These are phyloP conservation scores for Thermomucor indicae-seudaticae DNA, from an alignment of 371 early-diverging fungal species.

Conservation along the genomic window DNA sequence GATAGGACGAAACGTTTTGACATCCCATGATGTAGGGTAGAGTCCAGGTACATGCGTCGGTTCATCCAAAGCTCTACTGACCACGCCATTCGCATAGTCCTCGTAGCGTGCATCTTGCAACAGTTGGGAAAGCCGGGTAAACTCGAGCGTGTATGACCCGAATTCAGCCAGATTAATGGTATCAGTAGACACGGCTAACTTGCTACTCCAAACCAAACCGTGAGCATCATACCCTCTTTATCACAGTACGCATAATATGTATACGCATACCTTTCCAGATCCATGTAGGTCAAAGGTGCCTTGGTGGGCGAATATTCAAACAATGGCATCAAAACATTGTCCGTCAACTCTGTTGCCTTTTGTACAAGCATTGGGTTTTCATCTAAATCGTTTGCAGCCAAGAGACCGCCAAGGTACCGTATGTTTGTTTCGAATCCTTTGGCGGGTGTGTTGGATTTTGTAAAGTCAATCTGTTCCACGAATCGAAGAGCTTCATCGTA, in stretches of 20 bases:
- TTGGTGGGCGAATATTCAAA: slow-evolving; percentile 16
- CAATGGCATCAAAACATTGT: slow-evolving; percentile 50
- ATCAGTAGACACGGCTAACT: slow-evolving; percentile 11
- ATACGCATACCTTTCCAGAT: slow-evolving; percentile 11
- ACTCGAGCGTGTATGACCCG: slow-evolving; percentile 85
- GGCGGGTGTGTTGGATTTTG: slow-evolving; percentile 11
- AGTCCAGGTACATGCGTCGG: slow-evolving; percentile 61
- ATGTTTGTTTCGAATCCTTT: slow-evolving; percentile 77
- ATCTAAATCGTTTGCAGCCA: slow-evolving; percentile 58
- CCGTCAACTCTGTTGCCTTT: slow-evolving; percentile 26
- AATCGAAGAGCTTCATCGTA: slow-evolving; percentile 62
- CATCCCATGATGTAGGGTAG: slow-evolving; percentile 60
- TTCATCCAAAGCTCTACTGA: slow-evolving; percentile 48
- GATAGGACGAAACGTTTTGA: slow-evolving; percentile 26
- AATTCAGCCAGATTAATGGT: slow-evolving; percentile 78
- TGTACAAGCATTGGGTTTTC: slow-evolving; percentile 54
- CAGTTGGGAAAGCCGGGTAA: slow-evolving; percentile 76
- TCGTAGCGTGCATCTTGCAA: slow-evolving; percentile 69
- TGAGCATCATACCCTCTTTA: not conserved
- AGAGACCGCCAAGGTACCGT: slow-evolving; percentile 67
- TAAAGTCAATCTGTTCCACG: slow-evolving; percentile 47
- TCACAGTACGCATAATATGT: not conserved
- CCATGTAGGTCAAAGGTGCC: not conserved
- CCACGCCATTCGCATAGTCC: slow-evolving; percentile 58
- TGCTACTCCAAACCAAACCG: not conserved